Conservation (phyloP, 2,329 filamentous ascomycete genomes). For the Tolypocladium ophioglossoides region DNA sequence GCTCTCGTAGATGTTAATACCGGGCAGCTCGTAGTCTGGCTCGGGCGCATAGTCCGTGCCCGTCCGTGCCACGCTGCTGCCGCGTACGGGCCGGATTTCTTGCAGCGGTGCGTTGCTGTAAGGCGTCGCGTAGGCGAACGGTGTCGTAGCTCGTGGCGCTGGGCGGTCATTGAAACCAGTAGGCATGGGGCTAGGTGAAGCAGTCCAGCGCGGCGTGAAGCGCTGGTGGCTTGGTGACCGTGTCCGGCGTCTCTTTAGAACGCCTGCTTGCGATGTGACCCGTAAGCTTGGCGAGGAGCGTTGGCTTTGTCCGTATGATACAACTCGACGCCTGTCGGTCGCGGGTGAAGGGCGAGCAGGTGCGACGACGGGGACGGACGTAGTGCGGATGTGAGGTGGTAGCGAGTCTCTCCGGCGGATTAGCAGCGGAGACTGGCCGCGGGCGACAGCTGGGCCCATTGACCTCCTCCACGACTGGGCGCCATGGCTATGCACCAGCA, state of each 20-base stretch:
- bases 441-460: constrained; percentile 19
- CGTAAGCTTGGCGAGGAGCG: constrained; percentile 20
- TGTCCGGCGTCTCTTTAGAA: constrained; percentile 41
- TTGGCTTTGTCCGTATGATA: constrained; percentile 28
- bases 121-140: constrained; percentile 67
- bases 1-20: constrained; percentile 25
- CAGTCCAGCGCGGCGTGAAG: constrained; percentile 46
- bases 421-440: constrained; percentile 29
- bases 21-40: constrained; percentile 24
- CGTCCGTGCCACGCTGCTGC: constrained; percentile 17
- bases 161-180: constrained; percentile 22
- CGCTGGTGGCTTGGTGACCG: constrained; percentile 45
- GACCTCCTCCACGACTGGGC: constrained; percentile 16
- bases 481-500: constrained; percentile 19
- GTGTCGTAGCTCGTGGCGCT: constrained; percentile 30
- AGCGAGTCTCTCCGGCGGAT: constrained; percentile 30
- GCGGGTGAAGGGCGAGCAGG: constrained; percentile 27
- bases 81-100: constrained; percentile 23
- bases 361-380: constrained; percentile 37
- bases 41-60: constrained; percentile 20
- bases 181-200: constrained; percentile 33
- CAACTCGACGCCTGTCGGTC: constrained; percentile 31
- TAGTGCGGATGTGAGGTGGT: constrained; percentile 39
- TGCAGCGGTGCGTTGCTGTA: constrained; percentile 50
- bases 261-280: constrained; percentile 15